Evolutionary conservation across 495 filamentous ascomycete species (phyloP).

Genomic region (Rusavskia elegans): DNA sequence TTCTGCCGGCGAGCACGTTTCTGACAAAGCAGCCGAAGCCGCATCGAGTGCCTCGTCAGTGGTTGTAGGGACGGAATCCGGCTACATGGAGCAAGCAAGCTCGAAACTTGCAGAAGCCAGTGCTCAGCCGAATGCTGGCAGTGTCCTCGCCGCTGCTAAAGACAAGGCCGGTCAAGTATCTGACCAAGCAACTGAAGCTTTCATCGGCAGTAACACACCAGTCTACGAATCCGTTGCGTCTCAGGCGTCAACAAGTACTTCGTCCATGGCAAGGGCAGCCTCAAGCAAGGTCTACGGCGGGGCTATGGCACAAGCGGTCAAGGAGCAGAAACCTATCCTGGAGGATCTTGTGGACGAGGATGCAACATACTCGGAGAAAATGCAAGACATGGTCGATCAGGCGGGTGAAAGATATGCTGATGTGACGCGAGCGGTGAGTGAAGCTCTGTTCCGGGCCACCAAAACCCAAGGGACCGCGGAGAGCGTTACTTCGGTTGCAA

Average conservation of each 20-base stretch:
- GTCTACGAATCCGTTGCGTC: constrained; percentile 14
- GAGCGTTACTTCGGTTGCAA: constrained; percentile 30
- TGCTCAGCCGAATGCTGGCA: constrained; percentile 16
- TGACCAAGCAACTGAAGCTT: constrained; percentile 15
- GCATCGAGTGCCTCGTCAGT: constrained; percentile 20
- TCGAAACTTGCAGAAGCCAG: constrained; percentile 13
- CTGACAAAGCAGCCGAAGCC: constrained; percentile 16
- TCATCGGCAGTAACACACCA: constrained; percentile 13
- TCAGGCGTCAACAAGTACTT: constrained; percentile 4
- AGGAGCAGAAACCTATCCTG: constrained; percentile 31
- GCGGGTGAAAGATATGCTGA: constrained; percentile 34
- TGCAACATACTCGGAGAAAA: constrained; percentile 26
- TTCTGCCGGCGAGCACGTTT: constrained; percentile 22
- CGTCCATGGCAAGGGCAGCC: constrained; percentile 17
- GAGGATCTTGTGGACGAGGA: constrained; percentile 36
- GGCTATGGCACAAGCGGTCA: constrained; percentile 37
- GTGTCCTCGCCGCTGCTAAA: constrained; percentile 18
- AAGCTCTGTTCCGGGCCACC: constrained; percentile 30
- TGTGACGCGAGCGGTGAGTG: constrained; percentile 34
- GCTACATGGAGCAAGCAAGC: constrained; percentile 13
- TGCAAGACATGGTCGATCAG: constrained; percentile 33
- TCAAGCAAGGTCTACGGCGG: constrained; percentile 34
- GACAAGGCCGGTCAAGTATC: constrained; percentile 6
- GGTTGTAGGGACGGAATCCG: constrained; percentile 14
- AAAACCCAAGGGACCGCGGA: constrained; percentile 28